Evolutionary conservation across 805 yeast genomes (phyloP), one percentile per base, ranked within the genome.

Genomic region (Lachancea cidri): DNA sequence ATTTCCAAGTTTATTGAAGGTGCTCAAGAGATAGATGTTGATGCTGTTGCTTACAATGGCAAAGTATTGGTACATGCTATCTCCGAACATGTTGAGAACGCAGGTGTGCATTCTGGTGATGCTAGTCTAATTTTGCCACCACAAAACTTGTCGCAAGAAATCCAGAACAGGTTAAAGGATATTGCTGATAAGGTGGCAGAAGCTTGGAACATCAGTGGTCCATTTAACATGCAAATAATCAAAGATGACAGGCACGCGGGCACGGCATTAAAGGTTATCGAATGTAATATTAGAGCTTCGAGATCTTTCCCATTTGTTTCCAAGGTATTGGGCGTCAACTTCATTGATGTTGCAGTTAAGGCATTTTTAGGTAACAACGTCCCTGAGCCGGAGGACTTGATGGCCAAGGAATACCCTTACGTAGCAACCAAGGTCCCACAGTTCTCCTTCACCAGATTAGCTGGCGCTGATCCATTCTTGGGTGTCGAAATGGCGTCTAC

Each of bases 401-500:
- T 93, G 97, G 73, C 72, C 42, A 71, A 73, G 55, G 56, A 72
- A 44, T 85, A 86, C 66, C 71, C 77, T 54, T 85, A 87, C 58
- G 98, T 91, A 60, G 98, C 98, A 38, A 85, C 94, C 42, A 93
- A 93, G 71, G 97, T 91, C 41, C 98, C 99, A 36, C 99, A 93
- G 71, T 93, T 93, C 69, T 91, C 98, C 5, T 93, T 93, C 73
- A 89, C 98, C 30, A 82, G 99, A 72, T 75, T 93, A 58, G 97
- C 98, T 15, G 99, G 98, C 52, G 99, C 99, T 38, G 99, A 93
- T 67, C 99, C 99, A 49, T 89, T 86, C 76, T 74, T 93, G 61
- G 98, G 98, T 50, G 98, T 93, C 52, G 99, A 93, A 72, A 93
- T 93, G 99, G 83, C 98, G 5, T 89, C 98, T 9, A 93, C 99